Base-by-base conservation (phyloP, 2,329 filamentous ascomycete species). In the Aureobasidium vineae region DNA sequence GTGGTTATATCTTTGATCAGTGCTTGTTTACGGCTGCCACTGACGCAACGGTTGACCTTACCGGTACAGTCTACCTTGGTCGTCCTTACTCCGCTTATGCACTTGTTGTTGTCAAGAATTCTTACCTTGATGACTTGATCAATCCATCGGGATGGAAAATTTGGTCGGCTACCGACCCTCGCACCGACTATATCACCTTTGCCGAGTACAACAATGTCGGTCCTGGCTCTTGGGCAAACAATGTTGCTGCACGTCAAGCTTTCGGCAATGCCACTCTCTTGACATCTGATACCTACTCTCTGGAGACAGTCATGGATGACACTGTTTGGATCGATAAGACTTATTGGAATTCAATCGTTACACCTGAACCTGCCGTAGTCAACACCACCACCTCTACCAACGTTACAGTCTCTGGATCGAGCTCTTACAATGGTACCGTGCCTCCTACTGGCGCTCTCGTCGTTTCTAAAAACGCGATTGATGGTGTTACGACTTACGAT, bases 241-340 rank as follows among this genome's bases (percentile, higher is more conserved):
- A 77, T 33, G 73, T 64, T 21, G 75, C 72, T 5, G 75, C 77
- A 38, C 75, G 77, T 52, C 65, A 73, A 53, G 72, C 75, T 11
- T 79, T 78, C 61, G 74, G 75, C 0, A 73, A 75, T 67, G 71
- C 70, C 16, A 78, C 76, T 0, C 72, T 79, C 19, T 70, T 79
- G 15, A 75, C 75, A 0, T 75, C 75, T 10, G 77, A 79, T 45
- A 72, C 73, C 43, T 77, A 76, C 67, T 52, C 71, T 15, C 69
- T 78, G 1, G 67, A 71, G 2, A 70, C 70, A 23, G 74, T 76
- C 0, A 78, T 78, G 75, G 75, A 75, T 50, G 74, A 73, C 1
- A 77, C 74, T 16, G 71, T 72, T 2, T 78, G 77, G 76, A 78
- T 78, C 40, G 77, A 78, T 66, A 73, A 74, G 72, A 78, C 76